Evolutionary conservation across 805 yeast genomes (phyloP).

Genomic region (Kurtzmaniella cleridarum): DNA sequence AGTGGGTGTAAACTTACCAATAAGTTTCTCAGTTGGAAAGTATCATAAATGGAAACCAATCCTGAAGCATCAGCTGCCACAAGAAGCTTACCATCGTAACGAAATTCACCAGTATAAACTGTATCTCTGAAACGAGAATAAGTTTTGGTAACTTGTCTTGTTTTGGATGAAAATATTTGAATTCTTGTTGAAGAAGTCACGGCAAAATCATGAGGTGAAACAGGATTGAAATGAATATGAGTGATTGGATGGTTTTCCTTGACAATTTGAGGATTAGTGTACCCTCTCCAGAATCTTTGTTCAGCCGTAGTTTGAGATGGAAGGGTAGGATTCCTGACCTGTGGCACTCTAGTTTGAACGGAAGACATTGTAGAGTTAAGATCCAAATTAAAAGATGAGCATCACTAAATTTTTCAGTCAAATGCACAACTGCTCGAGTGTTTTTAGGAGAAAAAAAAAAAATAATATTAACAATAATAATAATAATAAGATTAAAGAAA

Average conservation of each 20-base stretch:
- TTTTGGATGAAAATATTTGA: constrained; percentile 89
- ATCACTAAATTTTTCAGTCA: constrained; percentile 3
- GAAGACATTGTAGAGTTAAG: constrained; percentile 57
- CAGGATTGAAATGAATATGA: constrained; percentile 83
- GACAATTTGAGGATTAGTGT: constrained; percentile 75
- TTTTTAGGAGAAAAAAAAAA: background rate
- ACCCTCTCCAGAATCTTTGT: constrained; percentile 90
- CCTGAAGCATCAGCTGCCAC: constrained; percentile 97
- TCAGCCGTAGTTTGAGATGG: constrained; percentile 88
- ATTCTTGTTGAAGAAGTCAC: constrained; percentile 87
- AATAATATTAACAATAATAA: too few species aligned
- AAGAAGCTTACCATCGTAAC: constrained; percentile 84
- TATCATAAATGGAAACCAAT: constrained; percentile 83
- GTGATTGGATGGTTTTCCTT: constrained; percentile 92
- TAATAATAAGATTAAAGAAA: too few species aligned
- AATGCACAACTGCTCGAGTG: too few species aligned
- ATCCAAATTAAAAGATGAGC: constrained; percentile 1
- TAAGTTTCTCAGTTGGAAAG: constrained; percentile 70
- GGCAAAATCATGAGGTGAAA: constrained; percentile 85
- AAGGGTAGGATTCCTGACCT: constrained; percentile 65
- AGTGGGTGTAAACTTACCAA: constrained; percentile 80
- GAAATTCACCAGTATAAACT: constrained; percentile 85
- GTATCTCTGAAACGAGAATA: constrained; percentile 85
- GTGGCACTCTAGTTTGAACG: constrained; percentile 56
- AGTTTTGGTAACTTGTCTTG: constrained; percentile 85